phyloP scores from a whole-genome alignment of 2,329 filamentous ascomycete genomes.

The Myriosclerotinia duriaeana region DNA sequence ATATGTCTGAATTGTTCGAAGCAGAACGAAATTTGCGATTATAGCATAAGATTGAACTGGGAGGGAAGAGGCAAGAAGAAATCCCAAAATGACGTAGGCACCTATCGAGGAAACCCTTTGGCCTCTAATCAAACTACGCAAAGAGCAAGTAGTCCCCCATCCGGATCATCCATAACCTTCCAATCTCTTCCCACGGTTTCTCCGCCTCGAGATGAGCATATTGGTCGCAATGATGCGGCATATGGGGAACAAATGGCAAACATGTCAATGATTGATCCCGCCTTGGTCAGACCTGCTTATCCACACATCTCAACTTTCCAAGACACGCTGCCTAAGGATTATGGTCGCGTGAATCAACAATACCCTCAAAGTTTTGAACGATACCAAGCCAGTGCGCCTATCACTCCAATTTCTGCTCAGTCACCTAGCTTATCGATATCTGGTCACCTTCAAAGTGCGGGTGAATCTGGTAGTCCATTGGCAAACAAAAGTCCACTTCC shows the following conservation, averaged over 20 bases:
- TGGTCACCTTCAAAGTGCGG: constrained; percentile 23
- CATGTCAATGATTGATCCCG: constrained; percentile 31
- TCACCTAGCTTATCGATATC: constrained; percentile 24
- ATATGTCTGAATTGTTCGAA: constrained; percentile 70
- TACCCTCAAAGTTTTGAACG: constrained; percentile 35
- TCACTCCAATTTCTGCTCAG: constrained; percentile 19
- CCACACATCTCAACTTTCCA: constrained; percentile 24
- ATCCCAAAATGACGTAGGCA: constrained; percentile 38
- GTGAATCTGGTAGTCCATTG: constrained; percentile 31
- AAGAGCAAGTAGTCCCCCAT: background rate
- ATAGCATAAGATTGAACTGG: constrained; percentile 80
- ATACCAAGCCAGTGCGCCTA: constrained; percentile 26
- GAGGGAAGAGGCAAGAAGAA: constrained; percentile 67
- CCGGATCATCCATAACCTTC: background rate
- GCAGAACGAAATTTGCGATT: constrained; percentile 73
- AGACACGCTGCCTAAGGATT: constrained; percentile 10
- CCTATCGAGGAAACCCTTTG: constrained; percentile 28
- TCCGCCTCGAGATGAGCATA: background rate
- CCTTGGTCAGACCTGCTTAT: constrained; percentile 22
- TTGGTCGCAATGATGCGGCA: background rate
- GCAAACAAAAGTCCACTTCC: constrained; percentile 27
- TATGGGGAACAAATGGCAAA: background rate
- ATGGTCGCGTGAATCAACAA: constrained; percentile 17
- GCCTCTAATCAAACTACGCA: constrained; percentile 10
- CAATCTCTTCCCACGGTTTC: background rate